Percentiles rank a stretch among this genome's conserved stretches.
Conservation (phyloP, 163 green algal species). For the Chlamydomonas reinhardtii region DNA sequence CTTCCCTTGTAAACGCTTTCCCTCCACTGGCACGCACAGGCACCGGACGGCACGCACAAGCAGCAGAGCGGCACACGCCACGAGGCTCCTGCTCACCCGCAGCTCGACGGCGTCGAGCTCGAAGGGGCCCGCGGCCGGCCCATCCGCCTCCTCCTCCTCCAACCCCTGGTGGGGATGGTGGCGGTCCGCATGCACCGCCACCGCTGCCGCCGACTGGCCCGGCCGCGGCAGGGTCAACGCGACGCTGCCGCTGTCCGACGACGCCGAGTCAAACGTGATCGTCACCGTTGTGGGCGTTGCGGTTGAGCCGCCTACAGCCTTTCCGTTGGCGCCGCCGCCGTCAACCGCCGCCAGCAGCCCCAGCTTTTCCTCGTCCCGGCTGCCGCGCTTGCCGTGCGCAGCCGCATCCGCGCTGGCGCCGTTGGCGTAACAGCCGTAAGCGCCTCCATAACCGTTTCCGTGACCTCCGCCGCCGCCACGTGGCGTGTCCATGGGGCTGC, state of each 20-base stretch:
- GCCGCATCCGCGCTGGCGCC: not conserved
- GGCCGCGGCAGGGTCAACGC: not conserved
- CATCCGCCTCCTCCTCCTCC: not conserved
- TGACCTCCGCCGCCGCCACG: not conserved
- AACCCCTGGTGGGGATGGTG: no score
- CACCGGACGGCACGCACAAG: no score
- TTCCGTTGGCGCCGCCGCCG: no score
- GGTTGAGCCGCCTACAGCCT: no score
- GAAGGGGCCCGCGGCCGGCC: slow-evolving; percentile 2
- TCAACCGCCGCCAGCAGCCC: not conserved
- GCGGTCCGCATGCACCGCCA: not conserved
- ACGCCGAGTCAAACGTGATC: not conserved
- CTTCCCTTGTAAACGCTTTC: no score
- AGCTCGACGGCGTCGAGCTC: slow-evolving; percentile 5
- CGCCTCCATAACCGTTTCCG: not conserved
- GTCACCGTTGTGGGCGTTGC: not conserved
- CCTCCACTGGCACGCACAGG: no score
- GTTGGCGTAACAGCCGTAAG: no score
- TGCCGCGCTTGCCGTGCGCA: not conserved
- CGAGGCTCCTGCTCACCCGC: not conserved
- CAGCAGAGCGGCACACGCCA: not conserved
- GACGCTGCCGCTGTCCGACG: not conserved
- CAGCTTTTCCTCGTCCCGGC: no score
- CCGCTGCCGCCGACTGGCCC: not conserved
- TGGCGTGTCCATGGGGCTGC: not conserved